A percentile compares a stretch with the other conserved stretches of the same genome.
These are phyloP conservation scores for Priceomyces castillae DNA, from an alignment of 805 yeast species.

Conservation along the genomic window DNA sequence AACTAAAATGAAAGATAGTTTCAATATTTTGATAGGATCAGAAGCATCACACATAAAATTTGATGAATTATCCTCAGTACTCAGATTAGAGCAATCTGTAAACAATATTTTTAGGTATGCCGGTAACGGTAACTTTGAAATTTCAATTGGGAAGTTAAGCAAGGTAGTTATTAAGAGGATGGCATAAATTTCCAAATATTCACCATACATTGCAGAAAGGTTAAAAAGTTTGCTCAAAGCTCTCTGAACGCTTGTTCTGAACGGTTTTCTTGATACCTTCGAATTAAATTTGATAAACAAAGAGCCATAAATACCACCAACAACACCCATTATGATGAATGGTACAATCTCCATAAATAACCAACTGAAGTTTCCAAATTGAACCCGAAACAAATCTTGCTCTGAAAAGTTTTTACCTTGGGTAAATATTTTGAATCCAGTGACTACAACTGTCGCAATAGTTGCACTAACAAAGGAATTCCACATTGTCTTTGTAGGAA, in stretches of 20 bases:
- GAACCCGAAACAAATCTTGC: slow-evolving; percentile 57
- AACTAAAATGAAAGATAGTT: slow-evolving; percentile 37
- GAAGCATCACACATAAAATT: slow-evolving; percentile 38
- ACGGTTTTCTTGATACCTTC: slow-evolving; percentile 18
- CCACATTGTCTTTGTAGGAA: slow-evolving; percentile 72
- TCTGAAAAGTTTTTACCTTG: slow-evolving; percentile 42
- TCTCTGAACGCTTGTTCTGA: slow-evolving; percentile 31
- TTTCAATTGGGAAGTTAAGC: slow-evolving; percentile 52
- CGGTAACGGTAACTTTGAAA: slow-evolving; percentile 54
- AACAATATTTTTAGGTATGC: slow-evolving; percentile 60
- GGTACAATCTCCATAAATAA: slow-evolving; percentile 67
- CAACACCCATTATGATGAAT: slow-evolving; percentile 63
- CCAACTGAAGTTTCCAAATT: slow-evolving; percentile 71
- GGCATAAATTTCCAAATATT: slow-evolving; percentile 46
- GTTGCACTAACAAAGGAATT: slow-evolving; percentile 79
- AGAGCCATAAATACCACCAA: slow-evolving; percentile 69
- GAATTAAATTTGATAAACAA: slow-evolving; percentile 49
- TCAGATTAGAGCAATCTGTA: slow-evolving; percentile 54
- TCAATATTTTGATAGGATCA: slow-evolving; percentile 20
- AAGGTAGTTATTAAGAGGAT: slow-evolving; percentile 52
- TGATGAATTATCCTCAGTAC: slow-evolving; percentile 13
- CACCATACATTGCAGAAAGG: slow-evolving; percentile 18
- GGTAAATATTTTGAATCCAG: slow-evolving; percentile 38
- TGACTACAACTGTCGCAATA: slow-evolving; percentile 59
- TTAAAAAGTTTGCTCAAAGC: slow-evolving; percentile 20